Percentiles rank a stretch among this genome's conserved stretches.
These are phyloP conservation scores for slime mould (Dictyostelium discoideum) DNA, from an alignment of 78 protist species.

Conservation along the genomic window DNA sequence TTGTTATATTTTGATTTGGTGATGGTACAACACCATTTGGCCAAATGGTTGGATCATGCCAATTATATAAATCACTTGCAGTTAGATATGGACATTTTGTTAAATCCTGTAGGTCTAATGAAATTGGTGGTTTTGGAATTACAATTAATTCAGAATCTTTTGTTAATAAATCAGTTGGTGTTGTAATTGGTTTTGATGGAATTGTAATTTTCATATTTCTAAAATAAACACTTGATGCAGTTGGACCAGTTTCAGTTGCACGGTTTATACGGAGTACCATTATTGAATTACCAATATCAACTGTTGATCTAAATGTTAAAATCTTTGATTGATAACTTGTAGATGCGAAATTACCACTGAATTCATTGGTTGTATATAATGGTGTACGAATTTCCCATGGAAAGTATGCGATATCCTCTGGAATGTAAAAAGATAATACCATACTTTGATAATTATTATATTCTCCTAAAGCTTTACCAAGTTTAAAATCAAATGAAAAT, in stretches of 20 bases:
- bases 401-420: background rate
- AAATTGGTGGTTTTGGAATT: constrained; percentile 4
- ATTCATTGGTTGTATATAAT: background rate
- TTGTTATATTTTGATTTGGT: constrained; percentile 8
- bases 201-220: background rate
- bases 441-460: background rate
- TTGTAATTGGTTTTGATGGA: background rate
- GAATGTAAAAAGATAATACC: background rate
- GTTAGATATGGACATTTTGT: constrained; percentile 50
- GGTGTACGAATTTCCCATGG: background rate
- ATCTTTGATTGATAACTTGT: background rate
- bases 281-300: background rate
- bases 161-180: background rate
- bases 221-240: background rate
- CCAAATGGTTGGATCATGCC: constrained; percentile 80
- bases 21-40: constrained; percentile 28
- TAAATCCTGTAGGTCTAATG: background rate
- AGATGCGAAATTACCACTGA: background rate
- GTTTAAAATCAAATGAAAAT: constrained; percentile 9
- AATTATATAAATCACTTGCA: constrained; percentile 5
- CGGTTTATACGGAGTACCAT: background rate
- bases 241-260: background rate
- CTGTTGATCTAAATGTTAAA: background rate
- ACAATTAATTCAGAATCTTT: constrained; percentile 4
- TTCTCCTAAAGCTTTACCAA: background rate